Evolutionary conservation across 805 yeast species (phyloP).

Genomic region (Sporopachydermia quercuum): DNA sequence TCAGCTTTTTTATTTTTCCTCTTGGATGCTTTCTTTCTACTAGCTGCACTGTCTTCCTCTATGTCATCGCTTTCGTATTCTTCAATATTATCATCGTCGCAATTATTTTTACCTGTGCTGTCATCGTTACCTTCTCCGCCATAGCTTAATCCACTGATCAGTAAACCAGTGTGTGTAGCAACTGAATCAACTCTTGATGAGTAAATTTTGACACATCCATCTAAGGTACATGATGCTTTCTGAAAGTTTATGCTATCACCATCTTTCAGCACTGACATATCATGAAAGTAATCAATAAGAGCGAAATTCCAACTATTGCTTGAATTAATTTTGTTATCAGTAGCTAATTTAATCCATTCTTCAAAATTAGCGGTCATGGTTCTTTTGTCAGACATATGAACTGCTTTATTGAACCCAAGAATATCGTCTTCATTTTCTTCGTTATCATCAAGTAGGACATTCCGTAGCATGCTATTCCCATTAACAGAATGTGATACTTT

Average conservation of each 20-base stretch:
- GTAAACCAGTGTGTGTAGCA: slow-evolving; percentile 60
- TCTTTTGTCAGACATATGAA: too few species aligned
- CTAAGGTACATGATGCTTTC: slow-evolving; percentile 62
- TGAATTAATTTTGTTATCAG: slow-evolving; percentile 33
- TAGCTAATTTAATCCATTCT: slow-evolving; percentile 34
- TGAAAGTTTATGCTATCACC: slow-evolving; percentile 39
- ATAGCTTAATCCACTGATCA: slow-evolving; percentile 47
- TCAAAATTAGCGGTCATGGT: slow-evolving; percentile 19
- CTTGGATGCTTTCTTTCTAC: neutral
- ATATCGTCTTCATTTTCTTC: too few species aligned
- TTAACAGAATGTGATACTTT: too few species aligned
- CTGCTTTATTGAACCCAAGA: too few species aligned
- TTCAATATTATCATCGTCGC: slow-evolving; percentile 9
- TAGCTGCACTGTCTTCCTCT: neutral
- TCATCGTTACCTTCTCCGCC: slow-evolving; percentile 9
- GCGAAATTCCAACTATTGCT: slow-evolving; percentile 36
- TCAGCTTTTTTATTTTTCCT: neutral
- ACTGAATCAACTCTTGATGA: slow-evolving; percentile 72
- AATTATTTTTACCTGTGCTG: slow-evolving; percentile 10
- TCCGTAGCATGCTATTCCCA: too few species aligned
- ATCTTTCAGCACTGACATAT: slow-evolving; percentile 30
- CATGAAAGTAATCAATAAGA: slow-evolving; percentile 37
- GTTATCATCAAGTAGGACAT: neutral
- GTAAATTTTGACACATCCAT: slow-evolving; percentile 72
- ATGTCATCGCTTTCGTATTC: neutral